These are phyloP conservation scores for Camellia oleifera DNA, from an alignment of 179 eudicot species.

Conservation along the genomic window DNA sequence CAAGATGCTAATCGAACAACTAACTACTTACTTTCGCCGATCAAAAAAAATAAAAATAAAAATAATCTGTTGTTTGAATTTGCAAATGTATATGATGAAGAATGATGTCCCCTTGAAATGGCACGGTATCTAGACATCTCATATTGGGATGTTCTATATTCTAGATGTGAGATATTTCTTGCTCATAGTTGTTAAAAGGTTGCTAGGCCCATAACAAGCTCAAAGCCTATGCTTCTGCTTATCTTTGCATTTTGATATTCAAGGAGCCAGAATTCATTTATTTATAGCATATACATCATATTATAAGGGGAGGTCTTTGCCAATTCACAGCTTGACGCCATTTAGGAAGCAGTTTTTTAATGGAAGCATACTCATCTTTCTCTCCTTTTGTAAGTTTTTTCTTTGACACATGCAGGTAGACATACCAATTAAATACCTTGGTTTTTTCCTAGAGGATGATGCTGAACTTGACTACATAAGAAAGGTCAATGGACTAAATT, in stretches of 20 bases:
- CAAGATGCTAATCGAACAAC: too few relatives aligned
- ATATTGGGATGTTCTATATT: not conserved
- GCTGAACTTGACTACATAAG: slow-evolving; percentile 75
- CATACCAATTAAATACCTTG: slow-evolving; percentile 80
- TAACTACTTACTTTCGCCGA: too few relatives aligned
- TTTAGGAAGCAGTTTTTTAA: slow-evolving; percentile 1
- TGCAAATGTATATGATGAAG: slow-evolving; percentile 4
- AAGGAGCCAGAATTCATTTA: not conserved
- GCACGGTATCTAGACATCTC: not conserved
- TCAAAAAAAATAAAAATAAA: too few relatives aligned
- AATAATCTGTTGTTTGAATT: not conserved
- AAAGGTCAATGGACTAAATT: slow-evolving; percentile 30
- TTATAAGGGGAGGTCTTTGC: not conserved
- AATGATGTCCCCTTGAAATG: not conserved
- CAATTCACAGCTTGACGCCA: not conserved
- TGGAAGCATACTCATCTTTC: not conserved
- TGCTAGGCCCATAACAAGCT: not conserved
- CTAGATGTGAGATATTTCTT: not conserved
- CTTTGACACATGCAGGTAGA: slow-evolving; percentile 54
- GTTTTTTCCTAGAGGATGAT: slow-evolving; percentile 92
- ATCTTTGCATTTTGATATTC: not conserved
- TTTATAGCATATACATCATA: too few relatives aligned
- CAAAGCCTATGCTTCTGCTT: not conserved
- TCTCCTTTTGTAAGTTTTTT: not conserved
- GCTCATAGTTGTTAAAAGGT: not conserved